phyloP scores from a whole-genome alignment of 371 early-diverging fungal genomes.

The Blakeslea trispora region DNA sequence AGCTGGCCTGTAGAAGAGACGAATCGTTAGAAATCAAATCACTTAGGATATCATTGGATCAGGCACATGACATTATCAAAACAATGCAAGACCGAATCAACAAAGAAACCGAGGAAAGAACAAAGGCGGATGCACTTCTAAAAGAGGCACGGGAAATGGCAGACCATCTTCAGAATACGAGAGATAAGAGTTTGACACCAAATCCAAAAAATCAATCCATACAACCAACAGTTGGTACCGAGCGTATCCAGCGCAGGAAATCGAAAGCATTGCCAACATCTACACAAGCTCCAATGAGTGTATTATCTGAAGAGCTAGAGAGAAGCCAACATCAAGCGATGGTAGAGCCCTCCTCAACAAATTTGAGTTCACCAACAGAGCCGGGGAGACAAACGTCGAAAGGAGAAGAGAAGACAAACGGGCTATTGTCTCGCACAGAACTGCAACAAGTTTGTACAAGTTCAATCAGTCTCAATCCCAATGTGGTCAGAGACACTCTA shows the following conservation, averaged over 20 bases:
- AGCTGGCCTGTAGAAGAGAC: neutral
- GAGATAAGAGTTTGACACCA: too few species aligned
- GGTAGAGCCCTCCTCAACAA: too few species aligned
- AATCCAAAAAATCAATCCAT: too few species aligned
- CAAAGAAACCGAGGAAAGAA: slow-evolving; percentile 3
- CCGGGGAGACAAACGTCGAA: too few species aligned
- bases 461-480: neutral
- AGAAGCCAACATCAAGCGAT: too few species aligned
- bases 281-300: too few species aligned
- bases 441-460: neutral
- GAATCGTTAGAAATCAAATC: neutral
- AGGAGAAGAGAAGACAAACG: too few species aligned
- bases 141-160: slow-evolving; percentile 21
- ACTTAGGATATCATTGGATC: slow-evolving; percentile 7
- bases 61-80: slow-evolving; percentile 11
- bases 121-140: slow-evolving; percentile 6
- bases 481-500: neutral
- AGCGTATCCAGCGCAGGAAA: too few species aligned
- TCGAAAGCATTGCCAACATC: too few species aligned
- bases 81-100: slow-evolving; percentile 10
- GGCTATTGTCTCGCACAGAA: neutral
- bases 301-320: too few species aligned
- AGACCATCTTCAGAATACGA: neutral
- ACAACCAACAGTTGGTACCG: too few species aligned
- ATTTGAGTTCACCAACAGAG: too few species aligned